Conservation (phyloP, 2,329 filamentous ascomycete genomes). For the Exophiala sp. region DNA sequence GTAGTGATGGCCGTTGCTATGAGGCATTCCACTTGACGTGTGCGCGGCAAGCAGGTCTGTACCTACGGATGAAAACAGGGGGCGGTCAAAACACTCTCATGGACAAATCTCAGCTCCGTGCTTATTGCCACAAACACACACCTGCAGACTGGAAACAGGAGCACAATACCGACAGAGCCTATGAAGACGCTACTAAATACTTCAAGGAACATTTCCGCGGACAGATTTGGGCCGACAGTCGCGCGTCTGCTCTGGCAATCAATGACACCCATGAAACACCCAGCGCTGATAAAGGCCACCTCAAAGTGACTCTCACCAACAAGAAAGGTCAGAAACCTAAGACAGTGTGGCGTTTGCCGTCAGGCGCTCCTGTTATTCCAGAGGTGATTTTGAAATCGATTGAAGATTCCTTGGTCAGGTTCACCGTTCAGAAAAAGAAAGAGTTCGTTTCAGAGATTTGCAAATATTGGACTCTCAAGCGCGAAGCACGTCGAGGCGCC, state of each 20-base stretch:
- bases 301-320: conserved; percentile 52
- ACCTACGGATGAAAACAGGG: conserved; percentile 92
- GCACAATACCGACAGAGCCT: conserved; percentile 73
- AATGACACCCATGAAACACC: conserved; percentile 58
- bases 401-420: conserved; percentile 73
- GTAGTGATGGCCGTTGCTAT: conserved; percentile 94
- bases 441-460: conserved; percentile 80
- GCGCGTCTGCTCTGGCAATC: conserved; percentile 72
- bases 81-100: conserved; percentile 72
- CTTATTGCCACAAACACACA: conserved; percentile 93
- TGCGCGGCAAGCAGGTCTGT: conserved; percentile 77
- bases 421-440: conserved; percentile 78
- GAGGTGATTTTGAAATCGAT: conserved; percentile 81
- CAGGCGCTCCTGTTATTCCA: conserved; percentile 89
- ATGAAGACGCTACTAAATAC: conserved; percentile 75
- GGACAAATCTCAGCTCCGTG: conserved; percentile 78
- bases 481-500: conserved; percentile 84
- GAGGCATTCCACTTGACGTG: conserved; percentile 97
- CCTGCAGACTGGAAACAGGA: conserved; percentile 82
- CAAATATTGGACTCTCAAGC: conserved; percentile 96
- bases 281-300: conserved; percentile 45
- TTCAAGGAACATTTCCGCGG: conserved; percentile 87
- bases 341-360: conserved; percentile 83
- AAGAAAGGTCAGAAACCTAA: conserved; percentile 55
- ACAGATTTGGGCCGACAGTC: conserved; percentile 85